Percentiles rank a stretch among this genome's conserved stretches.
Evolutionary conservation across 1,284 basidiomycete genomes (phyloP).

Genomic region (Phellopilus nigrolimitatus): DNA sequence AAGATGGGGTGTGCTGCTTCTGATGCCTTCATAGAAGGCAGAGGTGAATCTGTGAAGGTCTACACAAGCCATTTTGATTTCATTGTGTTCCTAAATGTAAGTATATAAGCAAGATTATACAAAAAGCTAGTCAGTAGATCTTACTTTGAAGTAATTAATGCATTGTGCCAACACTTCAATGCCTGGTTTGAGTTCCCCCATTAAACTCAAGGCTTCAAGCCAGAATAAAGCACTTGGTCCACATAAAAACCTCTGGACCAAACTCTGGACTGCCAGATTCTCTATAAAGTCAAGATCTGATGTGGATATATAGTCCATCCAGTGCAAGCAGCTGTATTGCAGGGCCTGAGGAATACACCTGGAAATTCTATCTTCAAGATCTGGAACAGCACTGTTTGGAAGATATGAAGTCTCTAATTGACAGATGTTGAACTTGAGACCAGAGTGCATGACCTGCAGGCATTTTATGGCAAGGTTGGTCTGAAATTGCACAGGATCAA

Average conservation of each 20-base stretch:
- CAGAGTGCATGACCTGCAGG: conserved; percentile 21
- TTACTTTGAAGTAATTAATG: not conserved
- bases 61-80: no score
- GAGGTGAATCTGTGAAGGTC: not conserved
- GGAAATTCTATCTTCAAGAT: conserved; percentile 21
- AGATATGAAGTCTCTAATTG: conserved; percentile 26
- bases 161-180: not conserved
- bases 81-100: not conserved
- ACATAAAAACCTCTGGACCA: not conserved
- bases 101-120: not conserved
- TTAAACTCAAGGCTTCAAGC: not conserved
- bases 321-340: conserved; percentile 26
- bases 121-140: not conserved
- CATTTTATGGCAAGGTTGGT: not conserved
- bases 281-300: not conserved
- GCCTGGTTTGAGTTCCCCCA: not conserved
- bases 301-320: conserved; percentile 26
- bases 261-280: not conserved
- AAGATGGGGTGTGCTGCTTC: no score
- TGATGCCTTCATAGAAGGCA: no score
- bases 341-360: conserved; percentile 23
- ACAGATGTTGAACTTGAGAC: conserved; percentile 32
- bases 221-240: not conserved
- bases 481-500: not conserved
- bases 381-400: conserved; percentile 23